Evolutionary conservation across 768 basidiomycete genomes (phyloP).

Genomic region (Tremella fuciformis): DNA sequence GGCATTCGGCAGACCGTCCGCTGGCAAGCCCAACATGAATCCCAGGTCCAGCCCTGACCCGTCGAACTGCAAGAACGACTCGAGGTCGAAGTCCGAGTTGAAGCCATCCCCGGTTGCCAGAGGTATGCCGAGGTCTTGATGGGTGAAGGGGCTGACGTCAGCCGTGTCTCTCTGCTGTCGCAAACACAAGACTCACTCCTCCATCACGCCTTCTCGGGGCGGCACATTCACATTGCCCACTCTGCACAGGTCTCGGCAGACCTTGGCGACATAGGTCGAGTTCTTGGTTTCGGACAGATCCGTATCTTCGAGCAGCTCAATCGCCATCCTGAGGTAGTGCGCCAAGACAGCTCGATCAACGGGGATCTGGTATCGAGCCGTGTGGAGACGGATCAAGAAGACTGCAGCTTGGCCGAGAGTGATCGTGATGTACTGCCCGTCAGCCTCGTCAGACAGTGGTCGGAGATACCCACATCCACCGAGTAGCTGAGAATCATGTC

Average conservation of each 20-base stretch:
- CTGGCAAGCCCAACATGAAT: slow-evolving; percentile 16
- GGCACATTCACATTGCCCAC: slow-evolving; percentile 20
- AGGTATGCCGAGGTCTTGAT: slow-evolving; percentile 2
- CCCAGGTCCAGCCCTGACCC: slow-evolving; percentile 14
- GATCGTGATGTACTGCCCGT: slow-evolving; percentile 19
- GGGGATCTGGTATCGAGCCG: slow-evolving; percentile 8
- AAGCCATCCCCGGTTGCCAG: neutral
- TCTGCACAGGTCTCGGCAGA: slow-evolving; percentile 21
- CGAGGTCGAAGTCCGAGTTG: slow-evolving; percentile 15
- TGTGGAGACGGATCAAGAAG: slow-evolving; percentile 19
- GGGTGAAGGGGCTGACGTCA: slow-evolving; percentile 2
- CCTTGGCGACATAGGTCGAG: slow-evolving; percentile 16
- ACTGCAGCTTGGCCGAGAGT: slow-evolving; percentile 28
- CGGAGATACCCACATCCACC: slow-evolving; percentile 24
- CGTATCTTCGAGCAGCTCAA: slow-evolving; percentile 22
- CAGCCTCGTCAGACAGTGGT: too few relatives aligned
- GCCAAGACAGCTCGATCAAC: slow-evolving; percentile 17
- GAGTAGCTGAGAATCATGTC: slow-evolving; percentile 26
- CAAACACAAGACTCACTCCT: slow-evolving; percentile 1
- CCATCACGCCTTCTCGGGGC: slow-evolving; percentile 4
- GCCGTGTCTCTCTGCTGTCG: neutral
- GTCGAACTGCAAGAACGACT: slow-evolving; percentile 16
- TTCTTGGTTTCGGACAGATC: slow-evolving; percentile 21
- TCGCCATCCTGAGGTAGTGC: slow-evolving; percentile 19
- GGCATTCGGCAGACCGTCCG: slow-evolving; percentile 9